A percentile compares a stretch with the other conserved stretches of the same genome.
Conservation (phyloP, 2,329 filamentous ascomycete species). For the Hymenoscyphus repandus region DNA sequence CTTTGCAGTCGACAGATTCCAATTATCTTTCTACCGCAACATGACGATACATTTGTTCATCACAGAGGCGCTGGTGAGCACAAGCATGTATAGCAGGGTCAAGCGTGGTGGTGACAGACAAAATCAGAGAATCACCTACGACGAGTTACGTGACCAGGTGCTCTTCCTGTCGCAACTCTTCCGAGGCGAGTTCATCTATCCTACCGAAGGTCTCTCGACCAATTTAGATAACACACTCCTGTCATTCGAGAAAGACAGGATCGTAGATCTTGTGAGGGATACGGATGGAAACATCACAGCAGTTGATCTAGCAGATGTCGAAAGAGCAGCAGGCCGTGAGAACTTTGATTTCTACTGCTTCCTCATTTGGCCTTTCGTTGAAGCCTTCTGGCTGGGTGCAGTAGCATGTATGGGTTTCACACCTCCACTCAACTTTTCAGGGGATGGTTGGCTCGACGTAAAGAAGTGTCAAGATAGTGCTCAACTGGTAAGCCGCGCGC, state of each 20-base stretch:
- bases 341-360: conserved; percentile 99
- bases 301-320: conserved; percentile 70
- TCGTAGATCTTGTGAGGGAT: conserved; percentile 63
- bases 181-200: conserved; percentile 95
- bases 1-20: conserved; percentile 92
- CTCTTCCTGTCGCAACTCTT: conserved; percentile 90
- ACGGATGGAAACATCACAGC: conserved; percentile 51
- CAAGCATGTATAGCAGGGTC: conserved; percentile 82
- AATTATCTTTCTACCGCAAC: conserved; percentile 96
- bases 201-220: conserved; percentile 71
- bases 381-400: conserved; percentile 86
- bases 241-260: conserved; percentile 71
- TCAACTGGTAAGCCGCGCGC: conserved; percentile 59
- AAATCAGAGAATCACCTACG: conserved; percentile 72
- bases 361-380: conserved; percentile 96
- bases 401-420: conserved; percentile 83
- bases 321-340: conserved; percentile 75
- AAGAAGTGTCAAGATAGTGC: conserved; percentile 75
- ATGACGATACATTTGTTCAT: conserved; percentile 99
- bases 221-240: conserved; percentile 78
- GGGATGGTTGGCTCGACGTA: conserved; percentile 72
- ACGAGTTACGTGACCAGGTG: conserved; percentile 71
- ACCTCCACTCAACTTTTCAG: conserved; percentile 53
- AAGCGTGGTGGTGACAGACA: conserved; percentile 85
- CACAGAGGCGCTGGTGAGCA: conserved; percentile 83